Evolutionary conservation across 805 yeast genomes (phyloP).

Genomic region (Kodamaea restingae): DNA sequence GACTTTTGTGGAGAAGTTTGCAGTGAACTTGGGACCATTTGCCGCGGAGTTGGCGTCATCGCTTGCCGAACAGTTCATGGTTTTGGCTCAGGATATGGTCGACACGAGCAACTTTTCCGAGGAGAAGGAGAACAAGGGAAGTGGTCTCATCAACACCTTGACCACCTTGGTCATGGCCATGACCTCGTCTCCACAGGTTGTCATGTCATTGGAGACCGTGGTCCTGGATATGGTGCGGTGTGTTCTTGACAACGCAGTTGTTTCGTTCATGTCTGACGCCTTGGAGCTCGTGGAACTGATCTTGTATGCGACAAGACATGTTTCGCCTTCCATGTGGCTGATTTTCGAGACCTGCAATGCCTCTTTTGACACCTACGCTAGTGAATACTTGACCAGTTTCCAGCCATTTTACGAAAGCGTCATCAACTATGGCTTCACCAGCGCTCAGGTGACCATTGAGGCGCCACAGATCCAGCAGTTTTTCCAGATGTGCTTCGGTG

Average conservation of each 20-base stretch:
- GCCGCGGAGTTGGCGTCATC: conserved; percentile 53
- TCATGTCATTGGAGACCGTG: conserved; percentile 30
- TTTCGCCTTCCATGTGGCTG: conserved; percentile 53
- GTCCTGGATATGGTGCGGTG: conserved; percentile 31
- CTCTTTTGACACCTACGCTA: conserved; percentile 56
- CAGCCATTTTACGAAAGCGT: conserved; percentile 55
- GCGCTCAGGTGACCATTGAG: conserved; percentile 32
- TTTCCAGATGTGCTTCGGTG: conserved; percentile 32
- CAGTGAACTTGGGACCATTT: conserved; percentile 58
- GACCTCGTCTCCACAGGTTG: conserved; percentile 38
- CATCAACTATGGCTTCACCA: conserved; percentile 47
- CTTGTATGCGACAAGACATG: conserved; percentile 49
- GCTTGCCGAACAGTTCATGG: conserved; percentile 69
- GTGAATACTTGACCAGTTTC: conserved; percentile 54
- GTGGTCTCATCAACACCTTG: conserved; percentile 40
- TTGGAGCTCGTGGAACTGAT: conserved; percentile 49
- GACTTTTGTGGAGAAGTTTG: conserved; percentile 41
- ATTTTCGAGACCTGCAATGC: conserved; percentile 46
- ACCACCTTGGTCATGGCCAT: conserved; percentile 41
- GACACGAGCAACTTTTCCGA: conserved; percentile 21
- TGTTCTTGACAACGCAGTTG: conserved; percentile 38
- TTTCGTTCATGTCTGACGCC: conserved; percentile 34
- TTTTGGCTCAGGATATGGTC: conserved; percentile 57
- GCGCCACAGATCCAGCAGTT: conserved; percentile 36
- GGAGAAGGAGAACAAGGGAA: conserved; percentile 43